Evolutionary conservation across 805 yeast genomes (phyloP).

Genomic region (Scheffersomyces spartinae): DNA sequence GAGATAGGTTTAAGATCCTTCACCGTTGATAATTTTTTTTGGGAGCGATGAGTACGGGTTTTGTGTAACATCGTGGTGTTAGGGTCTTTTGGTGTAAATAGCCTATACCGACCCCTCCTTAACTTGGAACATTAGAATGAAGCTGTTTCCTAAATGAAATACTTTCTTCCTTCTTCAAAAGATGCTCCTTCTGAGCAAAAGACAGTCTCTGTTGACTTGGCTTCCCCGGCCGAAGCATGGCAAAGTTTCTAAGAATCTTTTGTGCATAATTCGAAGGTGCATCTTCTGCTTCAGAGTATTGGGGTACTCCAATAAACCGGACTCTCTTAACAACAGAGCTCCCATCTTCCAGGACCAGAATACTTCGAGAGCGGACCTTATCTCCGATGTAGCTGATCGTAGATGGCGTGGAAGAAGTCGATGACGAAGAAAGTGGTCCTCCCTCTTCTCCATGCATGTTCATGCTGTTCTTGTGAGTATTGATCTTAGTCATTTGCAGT

Average conservation of each 20-base stretch:
- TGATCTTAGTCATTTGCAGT: conserved; percentile 15
- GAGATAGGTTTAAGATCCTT: no score
- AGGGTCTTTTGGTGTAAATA: no score
- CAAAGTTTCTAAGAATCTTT: conserved; percentile 26
- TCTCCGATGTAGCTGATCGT: no score
- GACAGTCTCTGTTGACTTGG: conserved; percentile 1
- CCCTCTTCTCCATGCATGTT: conserved; percentile 6
- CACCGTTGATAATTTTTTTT: no score
- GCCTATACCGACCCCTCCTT: no score
- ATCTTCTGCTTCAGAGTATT: conserved; percentile 41
- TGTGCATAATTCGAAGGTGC: conserved; percentile 35
- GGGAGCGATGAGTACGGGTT: background rate
- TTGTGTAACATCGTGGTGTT: background rate
- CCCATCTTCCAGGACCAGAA: no score
- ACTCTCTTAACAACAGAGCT: conserved; percentile 26
- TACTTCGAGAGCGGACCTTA: no score
- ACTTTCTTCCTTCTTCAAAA: conserved; percentile 29
- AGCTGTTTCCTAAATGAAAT: conserved; percentile 15
- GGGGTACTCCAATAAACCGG: conserved; percentile 41
- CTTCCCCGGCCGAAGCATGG: conserved; percentile 11
- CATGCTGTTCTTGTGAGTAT: conserved; percentile 20
- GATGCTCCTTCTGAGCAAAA: conserved; percentile 23
- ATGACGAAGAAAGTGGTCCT: conserved; percentile 2
- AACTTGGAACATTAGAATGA: no score
- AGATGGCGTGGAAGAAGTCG: conserved; percentile 7